Evolutionary conservation across 768 basidiomycete genomes (phyloP).

Genomic region (Hygrophorus pudorinus): DNA sequence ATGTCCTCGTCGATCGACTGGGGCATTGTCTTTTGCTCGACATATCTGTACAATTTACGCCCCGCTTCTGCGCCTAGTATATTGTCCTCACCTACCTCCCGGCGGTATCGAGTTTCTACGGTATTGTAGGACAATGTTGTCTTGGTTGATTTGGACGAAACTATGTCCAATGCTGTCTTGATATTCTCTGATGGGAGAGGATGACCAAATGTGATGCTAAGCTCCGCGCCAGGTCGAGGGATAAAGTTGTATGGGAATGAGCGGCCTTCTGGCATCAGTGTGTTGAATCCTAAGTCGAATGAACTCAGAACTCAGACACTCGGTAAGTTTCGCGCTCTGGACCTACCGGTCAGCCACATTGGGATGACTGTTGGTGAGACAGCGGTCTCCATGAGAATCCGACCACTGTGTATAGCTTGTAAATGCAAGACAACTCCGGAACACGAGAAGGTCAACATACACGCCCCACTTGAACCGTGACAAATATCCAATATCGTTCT

Average conservation of each 20-base stretch:
- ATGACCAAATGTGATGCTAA: constrained; percentile 74
- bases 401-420: constrained; percentile 41
- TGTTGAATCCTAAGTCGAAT: constrained; percentile 47
- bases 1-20: constrained; percentile 6
- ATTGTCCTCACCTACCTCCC: background rate
- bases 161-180: constrained; percentile 10
- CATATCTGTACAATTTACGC: background rate
- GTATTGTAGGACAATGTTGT: background rate
- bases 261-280: constrained; percentile 84
- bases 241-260: constrained; percentile 63
- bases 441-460: constrained; percentile 37
- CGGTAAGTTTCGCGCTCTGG: background rate
- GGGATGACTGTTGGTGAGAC: constrained; percentile 76
- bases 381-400: constrained; percentile 58
- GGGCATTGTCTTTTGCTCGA: background rate
- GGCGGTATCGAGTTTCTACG: background rate
- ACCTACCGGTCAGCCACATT: constrained; percentile 82
- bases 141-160: background rate
- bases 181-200: constrained; percentile 46
- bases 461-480: constrained; percentile 92
- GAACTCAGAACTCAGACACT: background rate
- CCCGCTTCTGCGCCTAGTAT: too few species aligned
- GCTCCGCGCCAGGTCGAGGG: constrained; percentile 48
- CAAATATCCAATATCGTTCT: constrained; percentile 37
- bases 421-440: constrained; percentile 3